Evolutionary conservation across 352 stramenopile genomes (phyloP), one percentile per base, ranked within the genome.

Genomic region (Blastocystis sp.): DNA sequence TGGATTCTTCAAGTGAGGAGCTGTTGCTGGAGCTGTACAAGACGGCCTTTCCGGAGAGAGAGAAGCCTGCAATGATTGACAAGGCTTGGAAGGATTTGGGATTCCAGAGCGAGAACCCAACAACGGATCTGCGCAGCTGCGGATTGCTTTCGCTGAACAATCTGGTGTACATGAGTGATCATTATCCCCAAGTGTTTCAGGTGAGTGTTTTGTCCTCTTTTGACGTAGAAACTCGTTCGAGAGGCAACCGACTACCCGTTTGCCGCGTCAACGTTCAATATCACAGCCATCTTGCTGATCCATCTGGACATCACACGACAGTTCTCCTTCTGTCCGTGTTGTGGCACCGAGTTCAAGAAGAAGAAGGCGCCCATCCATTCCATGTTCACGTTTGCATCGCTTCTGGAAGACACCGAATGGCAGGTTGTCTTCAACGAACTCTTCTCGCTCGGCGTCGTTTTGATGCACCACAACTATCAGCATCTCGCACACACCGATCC

Each of bases 381-480:
- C 21, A 81, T 81, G 69, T 18, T 42, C 16, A 27, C 29, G 16
- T 81, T 81, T 81, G 69, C 69, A 32, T 63, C 14, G 6, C 40
- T 81, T n/a, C 38, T 81, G 69, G 46, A 81, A 61, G 69, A 81
- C 21, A 40, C 29, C 8, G 54, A 48, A 9, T 63, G 69, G 42
- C 40, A 81, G 27, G 63, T 44, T 1, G 69, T 81, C 3, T 81
- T 81, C 27, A 81, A 81, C 53, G 69, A 81, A 51, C 18, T 81
- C 3, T 81, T 64, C 16, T 81, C 69, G 27, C 42, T 81, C 18
- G 48, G 69, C 4, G 69, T 81, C 21, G 63, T 81, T 40, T n/a
- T 81, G 69, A 81, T 81, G 69, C 44, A 65, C 36, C n/a, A 38
- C 21, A 81, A 81, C 69, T 81, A 81, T 51, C n/a, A 21, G 44